Evolutionary conservation across 257 asterid genomes (phyloP).

Genomic region (Solanum dulcamara): DNA sequence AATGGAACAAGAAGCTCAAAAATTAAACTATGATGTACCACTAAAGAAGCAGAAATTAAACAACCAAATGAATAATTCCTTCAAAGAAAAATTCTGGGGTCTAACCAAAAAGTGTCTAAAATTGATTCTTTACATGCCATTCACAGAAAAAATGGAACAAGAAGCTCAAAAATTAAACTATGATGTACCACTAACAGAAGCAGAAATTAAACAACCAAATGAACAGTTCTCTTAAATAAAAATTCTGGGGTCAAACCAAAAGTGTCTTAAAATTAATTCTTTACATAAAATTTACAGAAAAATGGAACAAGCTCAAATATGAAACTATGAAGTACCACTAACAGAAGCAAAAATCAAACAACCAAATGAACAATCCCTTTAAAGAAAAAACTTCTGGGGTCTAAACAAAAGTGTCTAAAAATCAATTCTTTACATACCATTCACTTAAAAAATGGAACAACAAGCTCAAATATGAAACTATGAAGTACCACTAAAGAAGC

Average conservation of each 20-base stretch:
- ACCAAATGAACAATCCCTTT: not conserved
- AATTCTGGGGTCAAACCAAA: not conserved
- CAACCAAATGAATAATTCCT: not conserved
- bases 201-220: not conserved
- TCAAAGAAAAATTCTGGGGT: not conserved
- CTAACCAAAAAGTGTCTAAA: not conserved
- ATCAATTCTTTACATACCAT: not conserved
- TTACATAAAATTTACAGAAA: not conserved
- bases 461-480: too few species aligned
- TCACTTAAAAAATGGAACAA: not conserved
- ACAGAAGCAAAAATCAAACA: not conserved
- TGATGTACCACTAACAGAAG: not conserved
- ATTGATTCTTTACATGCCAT: not conserved
- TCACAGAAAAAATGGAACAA: not conserved
- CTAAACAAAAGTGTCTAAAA: not conserved
- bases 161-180: not conserved
- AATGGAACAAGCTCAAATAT: not conserved
- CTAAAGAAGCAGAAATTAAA: not conserved
- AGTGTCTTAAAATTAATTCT: not conserved
- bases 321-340: not conserved
- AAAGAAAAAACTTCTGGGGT: not conserved
- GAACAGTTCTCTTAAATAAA: not conserved
- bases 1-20: not conserved
- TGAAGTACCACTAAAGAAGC: not conserved
- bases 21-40: not conserved